A percentile compares a stretch with the other conserved stretches of the same genome.
These are phyloP conservation scores for Trichoderma arundinaceum DNA, from an alignment of 2,329 filamentous ascomycete species.

Conservation along the genomic window DNA sequence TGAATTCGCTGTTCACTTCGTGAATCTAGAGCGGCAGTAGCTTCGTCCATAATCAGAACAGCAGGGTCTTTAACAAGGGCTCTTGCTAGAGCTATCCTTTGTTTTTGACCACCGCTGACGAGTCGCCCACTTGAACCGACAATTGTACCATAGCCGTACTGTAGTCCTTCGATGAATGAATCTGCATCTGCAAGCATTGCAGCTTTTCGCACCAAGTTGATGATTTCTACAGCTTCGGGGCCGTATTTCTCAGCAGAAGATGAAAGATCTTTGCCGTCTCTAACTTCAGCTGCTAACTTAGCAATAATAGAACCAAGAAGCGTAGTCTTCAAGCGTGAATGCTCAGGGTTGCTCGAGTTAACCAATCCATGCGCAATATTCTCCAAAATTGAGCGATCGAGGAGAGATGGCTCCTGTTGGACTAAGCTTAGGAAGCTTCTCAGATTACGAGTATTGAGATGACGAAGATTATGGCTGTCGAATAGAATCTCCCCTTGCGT, in stretches of 20 bases:
- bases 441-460: constrained; percentile 64
- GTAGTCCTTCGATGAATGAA: constrained; percentile 38
- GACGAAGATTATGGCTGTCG: constrained; percentile 52
- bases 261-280: constrained; percentile 20
- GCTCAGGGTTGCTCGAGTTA: constrained; percentile 49
- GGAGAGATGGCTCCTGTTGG: constrained; percentile 66
- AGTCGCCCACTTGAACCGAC: constrained; percentile 47
- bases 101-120: constrained; percentile 62
- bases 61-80: constrained; percentile 64
- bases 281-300: constrained; percentile 49
- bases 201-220: constrained; percentile 21
- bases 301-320: constrained; percentile 53
- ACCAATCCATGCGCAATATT: constrained; percentile 54
- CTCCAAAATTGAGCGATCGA: constrained; percentile 61
- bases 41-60: constrained; percentile 71
- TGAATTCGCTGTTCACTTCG: constrained; percentile 52
- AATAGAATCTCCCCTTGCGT: constrained; percentile 47
- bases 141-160: constrained; percentile 39
- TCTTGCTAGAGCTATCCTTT: constrained; percentile 66
- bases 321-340: constrained; percentile 50
- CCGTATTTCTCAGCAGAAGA: constrained; percentile 27
- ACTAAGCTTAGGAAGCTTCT: constrained; percentile 62
- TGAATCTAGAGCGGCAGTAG: constrained; percentile 60
- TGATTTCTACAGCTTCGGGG: not conserved
- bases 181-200: constrained; percentile 16